Percentiles rank a stretch among this genome's conserved stretches.
Evolutionary conservation across 1,284 basidiomycete species (phyloP).

Genomic region (Ceratobasidium sp.): DNA sequence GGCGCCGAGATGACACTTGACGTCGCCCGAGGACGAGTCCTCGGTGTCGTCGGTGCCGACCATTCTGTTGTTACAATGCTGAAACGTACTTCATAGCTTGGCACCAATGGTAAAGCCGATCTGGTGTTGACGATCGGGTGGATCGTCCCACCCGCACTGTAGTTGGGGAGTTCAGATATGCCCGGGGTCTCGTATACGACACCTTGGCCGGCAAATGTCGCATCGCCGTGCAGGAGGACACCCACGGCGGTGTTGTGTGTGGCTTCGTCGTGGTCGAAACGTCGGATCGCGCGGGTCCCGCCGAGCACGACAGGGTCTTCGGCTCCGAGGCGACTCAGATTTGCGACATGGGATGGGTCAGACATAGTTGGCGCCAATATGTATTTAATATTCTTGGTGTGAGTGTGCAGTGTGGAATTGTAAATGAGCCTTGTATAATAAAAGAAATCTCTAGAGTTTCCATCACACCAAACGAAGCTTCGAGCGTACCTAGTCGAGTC

Average conservation of each 20-base stretch:
- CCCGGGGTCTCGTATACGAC: conserved; percentile 99
- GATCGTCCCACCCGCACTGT: conserved; percentile 97
- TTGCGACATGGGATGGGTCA: conserved; percentile 98
- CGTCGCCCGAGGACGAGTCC: conserved; percentile 90
- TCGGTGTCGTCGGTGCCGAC: conserved; percentile 70
- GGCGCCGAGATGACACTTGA: conserved; percentile 99
- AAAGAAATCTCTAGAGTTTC: too few species aligned
- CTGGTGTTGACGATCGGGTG: conserved; percentile 99
- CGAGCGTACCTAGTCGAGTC: too few species aligned
- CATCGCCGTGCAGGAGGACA: conserved; percentile 96
- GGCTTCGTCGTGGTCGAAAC: conserved; percentile 87
- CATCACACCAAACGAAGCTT: too few species aligned
- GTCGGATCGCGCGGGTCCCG: conserved; percentile 95
- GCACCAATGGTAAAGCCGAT: conserved; percentile 99
- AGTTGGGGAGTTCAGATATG: conserved; percentile 93
- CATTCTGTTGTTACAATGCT: too few species aligned
- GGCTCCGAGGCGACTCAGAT: conserved; percentile 97
- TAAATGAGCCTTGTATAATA: too few species aligned
- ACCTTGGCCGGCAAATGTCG: conserved; percentile 98
- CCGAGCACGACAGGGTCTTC: conserved; percentile 98
- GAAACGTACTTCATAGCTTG: too few species aligned
- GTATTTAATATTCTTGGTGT: too few species aligned
- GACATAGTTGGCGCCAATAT: conserved; percentile 98
- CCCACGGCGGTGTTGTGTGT: conserved; percentile 86
- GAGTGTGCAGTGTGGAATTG: too few species aligned